phyloP scores from a whole-genome alignment of 2,329 filamentous ascomycete genomes.

The Colletotrichum tabaci region DNA sequence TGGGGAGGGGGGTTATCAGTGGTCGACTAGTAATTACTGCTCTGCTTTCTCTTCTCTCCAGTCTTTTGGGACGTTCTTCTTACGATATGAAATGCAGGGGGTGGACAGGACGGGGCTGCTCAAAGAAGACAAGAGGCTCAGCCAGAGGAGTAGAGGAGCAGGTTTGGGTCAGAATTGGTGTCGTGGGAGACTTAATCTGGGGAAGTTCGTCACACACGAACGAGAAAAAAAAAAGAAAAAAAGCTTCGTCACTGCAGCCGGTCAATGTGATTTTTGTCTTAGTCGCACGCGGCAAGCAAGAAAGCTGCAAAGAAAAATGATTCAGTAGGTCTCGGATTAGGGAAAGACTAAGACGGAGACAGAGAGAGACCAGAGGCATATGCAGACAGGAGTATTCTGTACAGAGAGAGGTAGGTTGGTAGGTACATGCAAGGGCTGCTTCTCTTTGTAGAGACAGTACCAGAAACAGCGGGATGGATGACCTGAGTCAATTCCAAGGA shows the following conservation, averaged over 20 bases:
- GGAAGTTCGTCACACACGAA: conserved; percentile 33
- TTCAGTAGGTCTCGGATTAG: conserved; percentile 18
- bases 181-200: conserved; percentile 4
- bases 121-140: neutral
- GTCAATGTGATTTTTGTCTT: conserved; percentile 19
- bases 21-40: neutral
- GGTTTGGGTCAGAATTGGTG: conserved; percentile 16
- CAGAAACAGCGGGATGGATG: conserved; percentile 33
- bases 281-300: conserved; percentile 10
- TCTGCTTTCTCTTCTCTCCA: conserved; percentile 1
- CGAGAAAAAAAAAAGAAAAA: neutral
- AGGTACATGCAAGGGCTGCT: neutral
- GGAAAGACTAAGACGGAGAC: conserved; percentile 6
- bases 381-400: neutral
- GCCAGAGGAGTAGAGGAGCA: conserved; percentile 1
- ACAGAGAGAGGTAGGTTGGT: no score
- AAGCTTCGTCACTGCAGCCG: conserved; percentile 38
- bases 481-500: conserved; percentile 37
- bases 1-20: neutral
- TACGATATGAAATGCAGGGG: conserved; percentile 11
- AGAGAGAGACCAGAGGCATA: conserved; percentile 25
- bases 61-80: conserved; percentile 13
- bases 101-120: neutral
- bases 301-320: conserved; percentile 20
- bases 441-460: conserved; percentile 1